Percentiles rank a stretch among this genome's conserved stretches.
Conservation (phyloP, 2,329 filamentous ascomycete genomes). For the Nemania sp. region DNA sequence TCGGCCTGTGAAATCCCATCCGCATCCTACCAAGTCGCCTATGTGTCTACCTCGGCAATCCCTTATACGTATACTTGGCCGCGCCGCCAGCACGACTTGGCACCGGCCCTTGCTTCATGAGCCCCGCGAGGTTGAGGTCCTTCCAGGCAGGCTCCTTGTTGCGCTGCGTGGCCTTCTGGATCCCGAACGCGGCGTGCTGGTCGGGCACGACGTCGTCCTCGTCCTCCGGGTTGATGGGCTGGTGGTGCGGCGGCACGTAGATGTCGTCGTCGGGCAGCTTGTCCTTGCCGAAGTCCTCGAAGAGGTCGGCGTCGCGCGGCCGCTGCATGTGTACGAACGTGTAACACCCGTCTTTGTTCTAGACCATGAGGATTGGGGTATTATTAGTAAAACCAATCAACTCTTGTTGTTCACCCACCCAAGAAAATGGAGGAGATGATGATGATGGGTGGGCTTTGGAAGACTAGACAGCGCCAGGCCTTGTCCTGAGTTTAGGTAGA, state of each 20-base stretch:
- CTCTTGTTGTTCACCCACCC: background rate
- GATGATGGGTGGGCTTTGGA: too few species aligned
- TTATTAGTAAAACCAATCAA: conserved; percentile 16
- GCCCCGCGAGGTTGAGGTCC: conserved; percentile 72
- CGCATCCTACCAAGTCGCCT: background rate
- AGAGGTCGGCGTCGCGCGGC: conserved; percentile 74
- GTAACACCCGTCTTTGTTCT: conserved; percentile 76
- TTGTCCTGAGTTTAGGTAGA: too few species aligned
- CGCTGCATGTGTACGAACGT: conserved; percentile 77
- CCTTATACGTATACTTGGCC: conserved; percentile 32
- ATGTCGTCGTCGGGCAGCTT: conserved; percentile 77
- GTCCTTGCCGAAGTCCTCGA: conserved; percentile 76
- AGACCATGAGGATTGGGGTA: background rate
- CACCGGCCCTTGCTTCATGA: conserved; percentile 66
- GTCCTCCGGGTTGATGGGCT: conserved; percentile 84
- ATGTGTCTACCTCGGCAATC: conserved; percentile 40
- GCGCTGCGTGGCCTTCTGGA: conserved; percentile 77
- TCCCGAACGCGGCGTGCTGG: conserved; percentile 86
- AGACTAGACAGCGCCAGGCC: too few species aligned
- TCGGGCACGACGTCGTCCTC: conserved; percentile 88
- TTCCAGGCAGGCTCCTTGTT: conserved; percentile 76
- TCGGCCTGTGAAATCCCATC: background rate
- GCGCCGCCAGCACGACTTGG: conserved; percentile 28
- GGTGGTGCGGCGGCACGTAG: conserved; percentile 77
- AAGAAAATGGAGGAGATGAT: background rate